A percentile compares a stretch with the other conserved stretches of the same genome.
Evolutionary conservation across 2,329 filamentous ascomycete genomes (phyloP).

Genomic region (Xylogone sp.): DNA sequence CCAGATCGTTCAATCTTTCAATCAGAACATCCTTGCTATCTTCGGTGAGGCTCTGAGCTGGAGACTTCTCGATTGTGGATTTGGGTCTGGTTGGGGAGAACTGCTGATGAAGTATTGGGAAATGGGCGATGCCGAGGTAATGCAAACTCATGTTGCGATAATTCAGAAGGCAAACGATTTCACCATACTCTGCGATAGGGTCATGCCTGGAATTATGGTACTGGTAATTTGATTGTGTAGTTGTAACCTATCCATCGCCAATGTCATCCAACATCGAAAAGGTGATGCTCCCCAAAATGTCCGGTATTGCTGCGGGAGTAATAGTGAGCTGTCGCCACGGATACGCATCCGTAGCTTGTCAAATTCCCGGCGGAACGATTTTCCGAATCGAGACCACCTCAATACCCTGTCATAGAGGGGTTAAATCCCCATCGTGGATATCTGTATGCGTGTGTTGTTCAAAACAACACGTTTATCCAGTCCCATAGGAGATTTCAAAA

Average conservation of each 20-base stretch:
- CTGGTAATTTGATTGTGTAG: background rate
- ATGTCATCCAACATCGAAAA: background rate
- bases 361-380: background rate
- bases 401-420: background rate
- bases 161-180: background rate
- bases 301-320: too few relatives aligned
- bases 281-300: background rate
- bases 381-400: background rate
- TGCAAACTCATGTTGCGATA: constrained; percentile 19
- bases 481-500: too few relatives aligned
- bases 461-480: too few relatives aligned
- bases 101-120: constrained; percentile 21
- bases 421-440: background rate
- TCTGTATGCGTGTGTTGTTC: background rate
- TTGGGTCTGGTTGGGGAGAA: constrained; percentile 14
- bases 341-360: too few relatives aligned
- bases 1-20: constrained; percentile 30
- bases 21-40: constrained; percentile 29
- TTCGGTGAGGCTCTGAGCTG: constrained; percentile 15
- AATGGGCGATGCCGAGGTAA: constrained; percentile 20
- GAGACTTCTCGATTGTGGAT: constrained; percentile 6
- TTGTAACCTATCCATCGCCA: background rate
- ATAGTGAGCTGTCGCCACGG: too few relatives aligned
- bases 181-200: background rate
- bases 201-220: background rate